Conservation (phyloP, 768 basidiomycete genomes). For the Stropharia rugosoannulata region DNA sequence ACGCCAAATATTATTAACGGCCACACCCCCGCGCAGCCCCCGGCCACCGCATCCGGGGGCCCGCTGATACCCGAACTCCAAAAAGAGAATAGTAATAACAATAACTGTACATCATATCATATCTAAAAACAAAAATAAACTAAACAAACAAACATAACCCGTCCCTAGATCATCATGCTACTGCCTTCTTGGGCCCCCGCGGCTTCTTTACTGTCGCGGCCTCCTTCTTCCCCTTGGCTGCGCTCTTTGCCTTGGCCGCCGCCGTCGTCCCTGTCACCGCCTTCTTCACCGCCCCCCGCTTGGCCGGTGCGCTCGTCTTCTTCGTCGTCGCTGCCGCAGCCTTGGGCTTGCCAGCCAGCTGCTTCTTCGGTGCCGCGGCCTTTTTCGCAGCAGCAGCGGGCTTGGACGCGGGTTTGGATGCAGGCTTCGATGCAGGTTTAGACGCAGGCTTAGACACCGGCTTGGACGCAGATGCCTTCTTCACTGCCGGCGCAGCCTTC, state of each 20-base stretch:
- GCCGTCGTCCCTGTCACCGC: conserved; percentile 43
- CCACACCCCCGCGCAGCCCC: conserved; percentile 1
- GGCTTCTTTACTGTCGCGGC: conserved; percentile 36
- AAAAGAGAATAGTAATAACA: neutral
- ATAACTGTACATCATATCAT: conserved; percentile 15
- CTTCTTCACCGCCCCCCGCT: conserved; percentile 64
- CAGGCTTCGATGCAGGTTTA: conserved; percentile 39
- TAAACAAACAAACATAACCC: conserved; percentile 13
- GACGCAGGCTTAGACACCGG: conserved; percentile 26
- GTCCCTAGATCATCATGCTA: conserved; percentile 14
- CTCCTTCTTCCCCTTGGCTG: conserved; percentile 35
- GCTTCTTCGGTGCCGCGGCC: conserved; percentile 26
- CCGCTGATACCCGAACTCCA: conserved; percentile 20
- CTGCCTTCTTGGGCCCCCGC: conserved; percentile 26
- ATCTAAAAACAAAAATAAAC: conserved; percentile 12
- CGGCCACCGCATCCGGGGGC: conserved; percentile 20
- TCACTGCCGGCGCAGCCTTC: conserved; percentile 38
- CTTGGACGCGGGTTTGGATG: conserved; percentile 30
- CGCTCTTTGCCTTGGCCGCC: conserved; percentile 37
- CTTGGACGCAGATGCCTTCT: conserved; percentile 36
- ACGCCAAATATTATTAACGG: conserved; percentile 14
- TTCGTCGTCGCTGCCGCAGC: conserved; percentile 27
- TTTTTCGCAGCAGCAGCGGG: conserved; percentile 15
- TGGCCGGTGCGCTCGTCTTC: conserved; percentile 33
- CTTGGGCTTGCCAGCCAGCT: conserved; percentile 27